Conservation (phyloP, 106 monocot genomes). For the Dioscorea dumetorum region DNA sequence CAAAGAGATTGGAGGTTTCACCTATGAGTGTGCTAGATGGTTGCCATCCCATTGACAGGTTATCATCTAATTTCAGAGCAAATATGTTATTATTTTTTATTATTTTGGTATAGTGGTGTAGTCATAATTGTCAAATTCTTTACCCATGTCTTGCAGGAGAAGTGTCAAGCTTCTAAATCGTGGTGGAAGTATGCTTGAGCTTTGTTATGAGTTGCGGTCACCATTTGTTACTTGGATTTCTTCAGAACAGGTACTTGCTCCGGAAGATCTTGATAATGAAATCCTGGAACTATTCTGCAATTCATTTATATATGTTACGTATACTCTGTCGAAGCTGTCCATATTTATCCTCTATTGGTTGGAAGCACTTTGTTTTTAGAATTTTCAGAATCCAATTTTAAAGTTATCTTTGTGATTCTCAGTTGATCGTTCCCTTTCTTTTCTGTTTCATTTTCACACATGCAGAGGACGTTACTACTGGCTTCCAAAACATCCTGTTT, state of each 20-base stretch:
- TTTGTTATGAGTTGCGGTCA: slow-evolving; percentile 76
- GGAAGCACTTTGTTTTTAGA: no score
- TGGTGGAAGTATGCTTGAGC: slow-evolving; percentile 92
- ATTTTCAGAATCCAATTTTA: no score
- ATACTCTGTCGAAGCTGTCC: no score
- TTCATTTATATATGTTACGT: no score
- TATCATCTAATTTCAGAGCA: neutral
- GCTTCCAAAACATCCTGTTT: no score
- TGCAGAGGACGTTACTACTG: no score
- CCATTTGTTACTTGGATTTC: slow-evolving; percentile 78
- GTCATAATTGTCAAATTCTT: neutral
- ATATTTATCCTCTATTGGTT: no score
- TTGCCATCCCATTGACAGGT: slow-evolving; percentile 52
- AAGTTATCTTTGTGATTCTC: no score
- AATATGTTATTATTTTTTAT: neutral
- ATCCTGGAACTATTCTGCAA: no score
- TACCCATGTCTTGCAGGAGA: slow-evolving; percentile 21
- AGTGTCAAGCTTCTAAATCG: slow-evolving; percentile 67
- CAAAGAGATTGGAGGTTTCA: slow-evolving; percentile 65
- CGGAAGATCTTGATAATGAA: neutral
- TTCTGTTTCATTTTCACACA: no score
- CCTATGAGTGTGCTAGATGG: slow-evolving; percentile 60
- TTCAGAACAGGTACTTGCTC: slow-evolving; percentile 52
- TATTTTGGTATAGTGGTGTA: neutral
- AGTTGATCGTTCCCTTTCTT: no score